A percentile compares a stretch with the other conserved stretches of the same genome.
Evolutionary conservation across 768 basidiomycete species (phyloP).

Genomic region (Strobilomyces confusus): DNA sequence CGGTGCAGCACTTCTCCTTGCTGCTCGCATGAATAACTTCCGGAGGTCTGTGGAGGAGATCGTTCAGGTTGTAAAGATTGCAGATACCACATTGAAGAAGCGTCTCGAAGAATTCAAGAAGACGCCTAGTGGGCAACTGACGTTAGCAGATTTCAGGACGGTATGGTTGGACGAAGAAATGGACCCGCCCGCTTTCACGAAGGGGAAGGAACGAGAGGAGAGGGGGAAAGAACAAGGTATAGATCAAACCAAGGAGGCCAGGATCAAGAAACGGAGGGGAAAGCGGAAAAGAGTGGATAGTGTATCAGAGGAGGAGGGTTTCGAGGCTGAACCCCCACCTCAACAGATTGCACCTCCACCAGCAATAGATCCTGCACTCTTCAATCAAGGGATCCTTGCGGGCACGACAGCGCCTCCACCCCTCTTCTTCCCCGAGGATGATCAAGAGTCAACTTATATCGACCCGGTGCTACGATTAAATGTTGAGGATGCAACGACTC

Average conservation of each 20-base stretch:
- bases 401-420: constrained; percentile 42
- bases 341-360: constrained; percentile 17
- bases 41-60: constrained; percentile 90
- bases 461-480: constrained; percentile 50
- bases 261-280: constrained; percentile 31
- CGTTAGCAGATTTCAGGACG: constrained; percentile 83
- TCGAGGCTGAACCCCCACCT: constrained; percentile 6
- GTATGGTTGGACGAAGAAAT: constrained; percentile 90
- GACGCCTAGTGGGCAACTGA: constrained; percentile 81
- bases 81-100: constrained; percentile 92
- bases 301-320: constrained; percentile 33
- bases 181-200: constrained; percentile 87
- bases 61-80: constrained; percentile 98
- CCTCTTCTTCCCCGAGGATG: constrained; percentile 44
- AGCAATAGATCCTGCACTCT: constrained; percentile 52
- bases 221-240: constrained; percentile 43
- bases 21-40: constrained; percentile 98
- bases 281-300: constrained; percentile 40
- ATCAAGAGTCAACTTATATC: constrained; percentile 44
- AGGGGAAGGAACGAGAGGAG: constrained; percentile 69
- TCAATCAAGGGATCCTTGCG: constrained; percentile 65
- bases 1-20: constrained; percentile 90
- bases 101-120: constrained; percentile 92
- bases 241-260: constrained; percentile 26
- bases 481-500: constrained; percentile 12